Percentiles rank a stretch among this genome's conserved stretches.
Conservation (phyloP, 805 yeast genomes). For the Kodamaea leandrae region DNA sequence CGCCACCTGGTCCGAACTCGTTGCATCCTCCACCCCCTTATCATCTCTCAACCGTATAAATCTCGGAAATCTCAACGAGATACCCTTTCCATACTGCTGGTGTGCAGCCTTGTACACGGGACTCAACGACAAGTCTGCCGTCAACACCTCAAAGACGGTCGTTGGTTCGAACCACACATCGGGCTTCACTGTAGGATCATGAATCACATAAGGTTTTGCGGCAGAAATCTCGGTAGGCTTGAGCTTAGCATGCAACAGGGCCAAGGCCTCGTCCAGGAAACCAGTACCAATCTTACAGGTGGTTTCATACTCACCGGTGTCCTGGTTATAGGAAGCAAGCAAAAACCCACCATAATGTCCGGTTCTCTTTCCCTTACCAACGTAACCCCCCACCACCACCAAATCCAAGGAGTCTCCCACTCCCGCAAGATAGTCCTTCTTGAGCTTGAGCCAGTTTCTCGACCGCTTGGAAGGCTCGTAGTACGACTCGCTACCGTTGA, state of each 20-base stretch:
- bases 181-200: constrained; percentile 67
- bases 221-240: constrained; percentile 61
- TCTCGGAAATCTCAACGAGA: constrained; percentile 85
- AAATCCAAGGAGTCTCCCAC: constrained; percentile 94
- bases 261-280: constrained; percentile 80
- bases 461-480: constrained; percentile 96
- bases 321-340: constrained; percentile 85
- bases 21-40: constrained; percentile 81
- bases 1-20: constrained; percentile 76
- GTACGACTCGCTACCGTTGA: constrained; percentile 74
- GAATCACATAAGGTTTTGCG: constrained; percentile 69
- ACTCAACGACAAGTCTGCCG: constrained; percentile 86
- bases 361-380: constrained; percentile 92
- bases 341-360: constrained; percentile 94
- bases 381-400: constrained; percentile 91
- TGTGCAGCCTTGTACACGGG: constrained; percentile 88
- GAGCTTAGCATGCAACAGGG: constrained; percentile 54
- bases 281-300: constrained; percentile 98
- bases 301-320: constrained; percentile 89
- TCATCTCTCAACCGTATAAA: constrained; percentile 83
- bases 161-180: constrained; percentile 96
- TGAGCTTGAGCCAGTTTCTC: constrained; percentile 91
- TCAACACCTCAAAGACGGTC: constrained; percentile 77
- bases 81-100: constrained; percentile 71
- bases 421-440: constrained; percentile 92